Evolutionary conservation across 331 rosid species (phyloP).

Genomic region (Quercus lobata): DNA sequence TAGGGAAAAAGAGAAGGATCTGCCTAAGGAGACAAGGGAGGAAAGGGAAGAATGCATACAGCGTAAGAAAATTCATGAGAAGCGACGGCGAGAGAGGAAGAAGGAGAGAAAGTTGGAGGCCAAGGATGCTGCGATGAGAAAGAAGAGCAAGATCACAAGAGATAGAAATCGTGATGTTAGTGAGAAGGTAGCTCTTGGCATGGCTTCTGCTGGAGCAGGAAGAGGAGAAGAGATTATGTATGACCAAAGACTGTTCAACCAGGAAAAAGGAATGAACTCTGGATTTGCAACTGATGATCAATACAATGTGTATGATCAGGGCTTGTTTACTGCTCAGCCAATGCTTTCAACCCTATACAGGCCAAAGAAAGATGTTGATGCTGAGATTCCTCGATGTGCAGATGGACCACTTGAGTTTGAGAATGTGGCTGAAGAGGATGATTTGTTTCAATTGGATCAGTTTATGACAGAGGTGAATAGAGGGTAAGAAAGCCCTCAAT

Average conservation of each 20-base stretch:
- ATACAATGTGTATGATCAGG: slow-evolving; percentile 77
- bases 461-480: slow-evolving; percentile 68
- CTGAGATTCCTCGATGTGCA: slow-evolving; percentile 61
- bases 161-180: slow-evolving; percentile 90
- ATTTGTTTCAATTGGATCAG: slow-evolving; percentile 85
- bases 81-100: slow-evolving; percentile 76
- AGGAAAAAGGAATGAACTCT: slow-evolving; percentile 62
- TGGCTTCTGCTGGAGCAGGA: slow-evolving; percentile 72
- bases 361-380: slow-evolving; percentile 81
- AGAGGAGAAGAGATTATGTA: slow-evolving; percentile 36
- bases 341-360: slow-evolving; percentile 77
- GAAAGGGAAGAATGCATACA: slow-evolving; percentile 59
- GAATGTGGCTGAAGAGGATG: slow-evolving; percentile 22
- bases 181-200: slow-evolving; percentile 90
- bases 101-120: slow-evolving; percentile 90
- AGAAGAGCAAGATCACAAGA: slow-evolving; percentile 89
- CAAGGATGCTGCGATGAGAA: slow-evolving; percentile 71
- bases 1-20: slow-evolving; percentile 52
- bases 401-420: slow-evolving; percentile 85
- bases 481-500: slow-evolving; percentile 71
- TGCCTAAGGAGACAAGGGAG: slow-evolving; percentile 58
- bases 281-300: slow-evolving; percentile 86
- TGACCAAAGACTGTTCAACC: no score
- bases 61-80: slow-evolving; percentile 76
- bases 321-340: slow-evolving; percentile 76